phyloP scores from a whole-genome alignment of 306 rosid genomes.

The Dalbergia cochinchinensis region DNA sequence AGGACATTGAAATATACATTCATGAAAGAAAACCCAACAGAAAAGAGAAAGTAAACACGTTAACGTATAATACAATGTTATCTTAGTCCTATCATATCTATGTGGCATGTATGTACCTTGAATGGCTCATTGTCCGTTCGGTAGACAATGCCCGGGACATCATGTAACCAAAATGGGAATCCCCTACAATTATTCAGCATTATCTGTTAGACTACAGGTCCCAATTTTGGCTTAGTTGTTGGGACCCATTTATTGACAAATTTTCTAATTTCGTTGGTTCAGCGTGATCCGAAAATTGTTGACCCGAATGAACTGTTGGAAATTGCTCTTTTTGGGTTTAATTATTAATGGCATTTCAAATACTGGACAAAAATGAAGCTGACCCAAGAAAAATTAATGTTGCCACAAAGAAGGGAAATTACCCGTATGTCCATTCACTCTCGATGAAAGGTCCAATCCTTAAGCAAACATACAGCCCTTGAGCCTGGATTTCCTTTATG shows the following conservation, averaged over 20 bases:
- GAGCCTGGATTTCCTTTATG: conserved; percentile 74
- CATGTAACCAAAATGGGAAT: conserved; percentile 89
- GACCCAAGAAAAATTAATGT: not conserved
- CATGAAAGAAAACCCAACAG: not conserved
- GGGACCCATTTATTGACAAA: not conserved
- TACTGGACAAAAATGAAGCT: too few relatives aligned
- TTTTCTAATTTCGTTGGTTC: not conserved
- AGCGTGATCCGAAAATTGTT: too few relatives aligned
- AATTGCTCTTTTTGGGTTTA: too few relatives aligned
- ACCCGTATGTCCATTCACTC: conserved; percentile 92
- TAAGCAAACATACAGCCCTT: conserved; percentile 75
- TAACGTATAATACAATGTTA: not conserved
- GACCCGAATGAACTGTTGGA: too few relatives aligned
- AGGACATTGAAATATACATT: not conserved
- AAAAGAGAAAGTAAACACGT: not conserved
- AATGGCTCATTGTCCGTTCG: conserved; percentile 82
- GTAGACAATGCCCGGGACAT: conserved; percentile 72
- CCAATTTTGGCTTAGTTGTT: not conserved
- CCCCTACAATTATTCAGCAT: conserved; percentile 59
- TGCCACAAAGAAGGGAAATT: not conserved
- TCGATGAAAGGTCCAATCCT: conserved; percentile 97
- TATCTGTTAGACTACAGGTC: not conserved
- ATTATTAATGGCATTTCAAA: too few relatives aligned
- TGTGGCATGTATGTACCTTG: conserved; percentile 58
- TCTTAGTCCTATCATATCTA: not conserved